These are phyloP conservation scores for Tulasnella sp. DNA, from an alignment of 768 basidiomycete species.

Conservation along the genomic window DNA sequence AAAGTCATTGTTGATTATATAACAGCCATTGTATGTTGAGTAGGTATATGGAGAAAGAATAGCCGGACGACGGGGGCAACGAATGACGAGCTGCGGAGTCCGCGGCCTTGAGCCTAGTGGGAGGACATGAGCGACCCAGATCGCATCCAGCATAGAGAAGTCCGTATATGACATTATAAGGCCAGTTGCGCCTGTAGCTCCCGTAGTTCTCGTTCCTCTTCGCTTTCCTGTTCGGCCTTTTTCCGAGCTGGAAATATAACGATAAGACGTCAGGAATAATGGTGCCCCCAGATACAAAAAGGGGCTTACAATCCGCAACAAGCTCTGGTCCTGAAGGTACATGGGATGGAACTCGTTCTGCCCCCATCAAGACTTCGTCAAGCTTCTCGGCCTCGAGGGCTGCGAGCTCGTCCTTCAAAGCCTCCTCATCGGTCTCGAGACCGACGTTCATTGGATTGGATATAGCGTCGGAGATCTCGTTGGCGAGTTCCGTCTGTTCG, in stretches of 20 bases:
- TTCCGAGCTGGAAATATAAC: slow-evolving; percentile 33
- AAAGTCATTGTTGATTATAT: not conserved
- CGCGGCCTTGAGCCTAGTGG: not conserved
- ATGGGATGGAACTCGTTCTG: slow-evolving; percentile 87
- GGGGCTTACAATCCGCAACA: slow-evolving; percentile 47
- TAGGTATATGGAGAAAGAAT: not conserved
- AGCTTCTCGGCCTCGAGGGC: slow-evolving; percentile 86
- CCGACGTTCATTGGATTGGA: slow-evolving; percentile 62
- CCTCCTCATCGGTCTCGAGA: slow-evolving; percentile 68
- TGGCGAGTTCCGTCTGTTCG: slow-evolving; percentile 87
- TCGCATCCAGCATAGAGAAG: not conserved
- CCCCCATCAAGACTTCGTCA: slow-evolving; percentile 76
- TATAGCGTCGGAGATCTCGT: slow-evolving; percentile 87
- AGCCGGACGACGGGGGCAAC: not conserved
- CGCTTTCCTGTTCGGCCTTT: slow-evolving; percentile 63
- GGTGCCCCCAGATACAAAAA: not conserved
- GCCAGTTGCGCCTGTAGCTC: slow-evolving; percentile 84
- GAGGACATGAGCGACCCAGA: not conserved
- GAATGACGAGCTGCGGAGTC: not conserved
- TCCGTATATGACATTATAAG: slow-evolving; percentile 51
- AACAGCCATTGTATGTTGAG: not conserved
- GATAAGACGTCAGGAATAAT: not conserved
- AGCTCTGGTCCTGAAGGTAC: slow-evolving; percentile 54
- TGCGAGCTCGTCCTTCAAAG: slow-evolving; percentile 72
- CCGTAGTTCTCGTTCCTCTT: slow-evolving; percentile 86